phyloP scores from a whole-genome alignment of 345 rosid genomes.

The Stellera chamaejasme region DNA sequence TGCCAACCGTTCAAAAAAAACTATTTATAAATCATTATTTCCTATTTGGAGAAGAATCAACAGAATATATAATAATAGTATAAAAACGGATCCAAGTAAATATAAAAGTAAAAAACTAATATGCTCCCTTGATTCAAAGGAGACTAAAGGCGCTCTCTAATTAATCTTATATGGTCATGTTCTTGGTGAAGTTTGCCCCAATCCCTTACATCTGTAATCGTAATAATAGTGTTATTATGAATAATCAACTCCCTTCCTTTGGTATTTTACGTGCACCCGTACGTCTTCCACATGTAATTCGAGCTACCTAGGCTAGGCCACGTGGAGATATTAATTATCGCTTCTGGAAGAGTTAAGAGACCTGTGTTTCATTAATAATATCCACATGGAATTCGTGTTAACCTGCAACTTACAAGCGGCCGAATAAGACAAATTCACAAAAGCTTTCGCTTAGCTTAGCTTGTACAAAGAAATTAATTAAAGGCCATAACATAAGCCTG shows the following conservation, averaged over 20 bases:
- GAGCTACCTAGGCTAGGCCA: background rate
- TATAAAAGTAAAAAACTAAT: too few relatives aligned
- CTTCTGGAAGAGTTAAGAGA: too few relatives aligned
- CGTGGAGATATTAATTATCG: background rate
- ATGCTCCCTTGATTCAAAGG: too few relatives aligned
- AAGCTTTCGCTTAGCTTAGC: background rate
- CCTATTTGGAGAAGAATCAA: too few relatives aligned
- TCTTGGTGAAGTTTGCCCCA: background rate
- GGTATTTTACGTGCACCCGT: background rate
- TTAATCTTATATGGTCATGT: background rate
- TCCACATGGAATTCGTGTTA: background rate
- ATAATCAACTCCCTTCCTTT: too few relatives aligned
- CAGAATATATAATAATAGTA: too few relatives aligned
- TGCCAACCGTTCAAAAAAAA: too few relatives aligned
- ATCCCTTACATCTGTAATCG: too few relatives aligned
- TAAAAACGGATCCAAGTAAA: too few relatives aligned
- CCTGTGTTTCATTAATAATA: background rate
- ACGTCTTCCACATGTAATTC: background rate
- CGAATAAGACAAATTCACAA: background rate
- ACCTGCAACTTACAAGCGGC: background rate
- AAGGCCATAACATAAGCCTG: background rate
- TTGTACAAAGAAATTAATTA: too few relatives aligned
- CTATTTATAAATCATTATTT: too few relatives aligned
- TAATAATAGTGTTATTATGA: too few relatives aligned
- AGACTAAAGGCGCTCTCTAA: background rate